phyloP scores from a whole-genome alignment of 208 protist genomes.

The Leishmania mexicana region DNA sequence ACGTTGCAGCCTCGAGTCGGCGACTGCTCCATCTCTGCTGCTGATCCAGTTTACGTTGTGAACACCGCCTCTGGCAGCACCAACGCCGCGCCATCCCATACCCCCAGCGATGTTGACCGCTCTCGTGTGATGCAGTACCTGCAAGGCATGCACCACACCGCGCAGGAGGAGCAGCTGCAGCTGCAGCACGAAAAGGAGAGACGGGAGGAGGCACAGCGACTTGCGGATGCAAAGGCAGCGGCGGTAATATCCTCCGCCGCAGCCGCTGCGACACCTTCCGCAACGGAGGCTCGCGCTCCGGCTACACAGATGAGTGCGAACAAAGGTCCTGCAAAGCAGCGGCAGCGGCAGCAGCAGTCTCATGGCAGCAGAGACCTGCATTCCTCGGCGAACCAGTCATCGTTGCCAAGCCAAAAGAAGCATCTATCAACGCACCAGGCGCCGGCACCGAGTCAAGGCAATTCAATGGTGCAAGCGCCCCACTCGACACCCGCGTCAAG shows the following conservation, averaged over 20 bases:
- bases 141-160: conserved; percentile 6
- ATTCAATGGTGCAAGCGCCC: not conserved
- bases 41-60: not conserved
- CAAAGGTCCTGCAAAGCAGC: not conserved
- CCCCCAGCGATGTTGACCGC: conserved; percentile 1
- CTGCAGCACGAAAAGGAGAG: conserved; percentile 2
- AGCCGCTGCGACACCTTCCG: not conserved
- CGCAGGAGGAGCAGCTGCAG: conserved; percentile 10
- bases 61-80: not conserved
- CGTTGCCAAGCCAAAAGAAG: not conserved
- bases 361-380: not conserved
- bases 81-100: not conserved
- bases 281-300: not conserved
- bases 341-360: not conserved
- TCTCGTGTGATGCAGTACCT: conserved; percentile 15
- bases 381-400: not conserved
- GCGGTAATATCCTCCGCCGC: not conserved
- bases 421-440: not conserved
- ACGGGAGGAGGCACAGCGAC: not conserved
- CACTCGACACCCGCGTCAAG: not conserved
- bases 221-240: conserved; percentile 6
- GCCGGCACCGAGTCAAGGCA: not conserved
- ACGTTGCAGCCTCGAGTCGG: not conserved
- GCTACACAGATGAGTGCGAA: not conserved
- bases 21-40: not conserved